Evolutionary conservation across 2,329 filamentous ascomycete species (phyloP).

Genomic region (Pochonia chlamydosporia): DNA sequence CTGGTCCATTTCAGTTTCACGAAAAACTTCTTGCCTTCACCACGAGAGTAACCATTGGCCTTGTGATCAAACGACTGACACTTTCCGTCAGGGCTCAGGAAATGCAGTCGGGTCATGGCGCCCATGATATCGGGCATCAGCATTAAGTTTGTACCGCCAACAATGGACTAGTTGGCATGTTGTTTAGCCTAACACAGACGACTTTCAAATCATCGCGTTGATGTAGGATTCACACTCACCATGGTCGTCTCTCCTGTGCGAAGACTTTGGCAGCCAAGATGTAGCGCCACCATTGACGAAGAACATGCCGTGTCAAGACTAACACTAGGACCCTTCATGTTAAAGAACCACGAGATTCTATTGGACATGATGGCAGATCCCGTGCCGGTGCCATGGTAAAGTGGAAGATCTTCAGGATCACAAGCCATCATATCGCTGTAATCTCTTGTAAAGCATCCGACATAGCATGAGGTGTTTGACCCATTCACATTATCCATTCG

Average conservation of each 20-base stretch:
- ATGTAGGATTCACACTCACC: no score
- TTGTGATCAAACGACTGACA: no score
- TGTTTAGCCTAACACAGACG: no score
- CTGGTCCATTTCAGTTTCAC: conserved; percentile 4
- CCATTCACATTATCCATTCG: no score
- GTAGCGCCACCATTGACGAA: conserved; percentile 25
- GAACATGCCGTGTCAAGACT: conserved; percentile 34
- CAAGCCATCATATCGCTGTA: not conserved
- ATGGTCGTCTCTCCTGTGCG: conserved; percentile 6
- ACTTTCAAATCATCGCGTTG: no score
- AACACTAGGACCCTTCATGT: conserved; percentile 12
- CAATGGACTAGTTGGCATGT: no score
- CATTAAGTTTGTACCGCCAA: conserved; percentile 13
- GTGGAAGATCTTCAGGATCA: not conserved
- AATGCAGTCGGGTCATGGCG: conserved; percentile 7
- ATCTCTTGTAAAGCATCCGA: conserved; percentile 19
- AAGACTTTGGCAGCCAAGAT: conserved; percentile 15
- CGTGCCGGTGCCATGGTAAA: conserved; percentile 1
- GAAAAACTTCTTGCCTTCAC: no score
- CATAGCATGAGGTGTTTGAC: conserved; percentile 36
- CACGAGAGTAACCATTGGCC: no score
- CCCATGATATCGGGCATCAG: conserved; percentile 8
- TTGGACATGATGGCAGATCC: conserved; percentile 4
- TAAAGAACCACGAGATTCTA: conserved; percentile 12
- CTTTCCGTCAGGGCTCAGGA: conserved; percentile 18